Evolutionary conservation across 306 rosid genomes (phyloP).

Genomic region (Vigna mungo): DNA sequence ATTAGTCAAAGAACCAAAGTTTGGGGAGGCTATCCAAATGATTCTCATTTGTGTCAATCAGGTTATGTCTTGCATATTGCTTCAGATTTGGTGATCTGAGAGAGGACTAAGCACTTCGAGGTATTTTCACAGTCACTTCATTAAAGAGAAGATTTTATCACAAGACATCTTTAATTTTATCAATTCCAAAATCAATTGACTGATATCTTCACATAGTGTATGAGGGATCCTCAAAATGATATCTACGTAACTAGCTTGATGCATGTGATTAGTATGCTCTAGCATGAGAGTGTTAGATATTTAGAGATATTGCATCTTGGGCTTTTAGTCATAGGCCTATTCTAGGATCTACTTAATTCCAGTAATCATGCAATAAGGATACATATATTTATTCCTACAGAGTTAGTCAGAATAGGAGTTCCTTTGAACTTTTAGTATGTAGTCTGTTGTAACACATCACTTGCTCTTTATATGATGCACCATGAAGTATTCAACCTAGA

Average conservation of each 20-base stretch:
- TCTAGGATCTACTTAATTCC: neutral
- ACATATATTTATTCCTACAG: too few relatives aligned
- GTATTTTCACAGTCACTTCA: neutral
- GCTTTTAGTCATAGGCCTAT: neutral
- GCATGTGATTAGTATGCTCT: neutral
- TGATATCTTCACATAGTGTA: neutral
- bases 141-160: neutral
- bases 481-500: slow-evolving; percentile 25
- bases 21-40: neutral
- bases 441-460: too few relatives aligned
- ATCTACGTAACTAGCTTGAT: neutral
- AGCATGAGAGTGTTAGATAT: neutral
- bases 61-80: neutral
- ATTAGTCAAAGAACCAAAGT: neutral
- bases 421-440: too few relatives aligned
- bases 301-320: neutral
- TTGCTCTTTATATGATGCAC: slow-evolving; percentile 19
- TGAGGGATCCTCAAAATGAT: neutral
- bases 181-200: neutral
- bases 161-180: neutral
- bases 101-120: neutral
- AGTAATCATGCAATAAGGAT: neutral
- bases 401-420: neutral
- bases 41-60: neutral
- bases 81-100: neutral